These are phyloP conservation scores for Chlorella sp. DNA, from an alignment of 139 green algal genomes.

Conservation along the genomic window DNA sequence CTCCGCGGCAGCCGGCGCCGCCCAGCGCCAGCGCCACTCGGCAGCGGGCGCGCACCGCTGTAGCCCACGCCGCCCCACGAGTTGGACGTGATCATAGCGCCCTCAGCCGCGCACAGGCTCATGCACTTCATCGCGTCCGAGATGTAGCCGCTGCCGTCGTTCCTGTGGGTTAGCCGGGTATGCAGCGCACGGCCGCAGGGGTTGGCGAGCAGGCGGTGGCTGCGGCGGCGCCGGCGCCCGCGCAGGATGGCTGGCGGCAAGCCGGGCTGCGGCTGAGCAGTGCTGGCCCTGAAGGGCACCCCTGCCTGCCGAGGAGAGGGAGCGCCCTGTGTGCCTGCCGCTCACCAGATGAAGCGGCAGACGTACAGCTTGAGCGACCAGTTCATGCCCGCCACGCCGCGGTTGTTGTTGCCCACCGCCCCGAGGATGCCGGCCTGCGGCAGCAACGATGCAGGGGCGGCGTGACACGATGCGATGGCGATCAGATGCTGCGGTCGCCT, in stretches of 20 bases:
- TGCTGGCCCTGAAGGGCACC: too few relatives aligned
- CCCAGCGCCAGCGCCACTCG: too few relatives aligned
- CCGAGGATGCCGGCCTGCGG: constrained; percentile 27
- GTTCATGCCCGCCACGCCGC: constrained; percentile 23
- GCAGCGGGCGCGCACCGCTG: constrained; percentile 15
- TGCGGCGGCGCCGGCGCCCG: too few relatives aligned
- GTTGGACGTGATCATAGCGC: constrained; percentile 43
- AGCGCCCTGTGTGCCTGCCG: too few relatives aligned
- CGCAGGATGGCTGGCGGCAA: too few relatives aligned
- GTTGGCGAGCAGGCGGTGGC: too few relatives aligned
- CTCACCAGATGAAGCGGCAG: constrained; percentile 47
- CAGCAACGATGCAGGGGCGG: constrained; percentile 50
- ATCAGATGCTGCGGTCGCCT: constrained; percentile 58
- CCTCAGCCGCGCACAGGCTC: constrained; percentile 32
- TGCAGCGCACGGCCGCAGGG: too few relatives aligned
- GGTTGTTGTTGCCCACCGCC: constrained; percentile 23
- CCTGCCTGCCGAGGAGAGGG: too few relatives aligned
- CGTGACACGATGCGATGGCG: too few relatives aligned
- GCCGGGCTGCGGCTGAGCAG: too few relatives aligned
- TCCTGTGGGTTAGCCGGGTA: too few relatives aligned
- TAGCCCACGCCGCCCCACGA: constrained; percentile 45
- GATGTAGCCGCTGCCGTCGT: constrained; percentile 35
- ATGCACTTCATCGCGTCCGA: constrained; percentile 48
- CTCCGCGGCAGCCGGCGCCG: neutral
- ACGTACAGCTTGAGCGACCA: constrained; percentile 30